Evolutionary conservation across 2,329 filamentous ascomycete species (phyloP).

Genomic region (Sphaerulina populicola): DNA sequence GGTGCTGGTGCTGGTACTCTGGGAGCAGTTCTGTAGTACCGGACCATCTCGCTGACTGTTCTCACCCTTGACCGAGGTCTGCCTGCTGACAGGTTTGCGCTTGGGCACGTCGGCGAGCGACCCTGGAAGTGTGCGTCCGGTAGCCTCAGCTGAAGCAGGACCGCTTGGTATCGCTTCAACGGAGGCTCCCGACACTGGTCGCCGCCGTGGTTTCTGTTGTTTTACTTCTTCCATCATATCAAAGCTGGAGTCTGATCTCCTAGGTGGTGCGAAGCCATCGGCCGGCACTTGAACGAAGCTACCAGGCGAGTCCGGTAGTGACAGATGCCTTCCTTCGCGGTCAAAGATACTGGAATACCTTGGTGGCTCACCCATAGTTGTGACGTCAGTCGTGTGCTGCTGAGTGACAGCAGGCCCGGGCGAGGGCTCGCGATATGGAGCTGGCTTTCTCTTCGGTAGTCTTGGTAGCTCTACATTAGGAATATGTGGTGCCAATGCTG

Average conservation of each 20-base stretch:
- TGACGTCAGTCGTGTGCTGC: slow-evolving; percentile 21
- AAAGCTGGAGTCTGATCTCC: slow-evolving; percentile 19
- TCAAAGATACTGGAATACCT: slow-evolving; percentile 39
- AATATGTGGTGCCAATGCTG: slow-evolving; percentile 17
- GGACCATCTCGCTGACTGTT: slow-evolving; percentile 7
- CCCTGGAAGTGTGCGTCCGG: not conserved
- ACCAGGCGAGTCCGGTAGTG: slow-evolving; percentile 34
- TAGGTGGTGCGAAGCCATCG: slow-evolving; percentile 35
- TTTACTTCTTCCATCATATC: slow-evolving; percentile 5
- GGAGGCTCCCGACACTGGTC: not conserved
- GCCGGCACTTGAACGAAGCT: slow-evolving; percentile 36
- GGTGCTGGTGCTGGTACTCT: not conserved
- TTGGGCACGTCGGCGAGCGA: slow-evolving; percentile 8
- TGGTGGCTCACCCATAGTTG: slow-evolving; percentile 35
- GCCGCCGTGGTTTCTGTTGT: not conserved
- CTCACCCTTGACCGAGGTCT: slow-evolving; percentile 14
- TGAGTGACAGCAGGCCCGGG: slow-evolving; percentile 5
- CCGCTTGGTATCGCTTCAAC: not conserved
- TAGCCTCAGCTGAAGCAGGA: slow-evolving; percentile 2
- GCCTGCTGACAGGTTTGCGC: slow-evolving; percentile 11
- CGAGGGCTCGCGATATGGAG: slow-evolving; percentile 34
- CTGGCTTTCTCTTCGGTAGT: slow-evolving; percentile 35
- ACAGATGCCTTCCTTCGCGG: slow-evolving; percentile 28
- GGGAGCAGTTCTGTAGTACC: not conserved
- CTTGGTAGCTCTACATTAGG: slow-evolving; percentile 15